Conservation (phyloP, 805 yeast genomes). For the Grigorovia yakushimaensis region DNA sequence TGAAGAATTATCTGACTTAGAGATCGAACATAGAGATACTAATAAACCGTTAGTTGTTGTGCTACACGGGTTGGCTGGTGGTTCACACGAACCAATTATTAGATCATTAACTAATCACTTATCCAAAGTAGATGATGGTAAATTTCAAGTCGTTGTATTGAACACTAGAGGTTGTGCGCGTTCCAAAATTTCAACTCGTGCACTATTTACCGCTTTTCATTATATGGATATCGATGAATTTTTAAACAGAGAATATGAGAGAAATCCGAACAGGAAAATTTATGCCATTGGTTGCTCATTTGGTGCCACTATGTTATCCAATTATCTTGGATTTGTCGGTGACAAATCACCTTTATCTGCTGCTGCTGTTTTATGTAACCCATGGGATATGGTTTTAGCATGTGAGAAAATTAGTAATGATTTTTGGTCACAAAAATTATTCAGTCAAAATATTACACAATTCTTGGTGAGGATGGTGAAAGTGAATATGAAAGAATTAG, state of each 20-base stretch:
- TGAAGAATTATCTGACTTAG: constrained; percentile 31
- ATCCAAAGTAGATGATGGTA: constrained; percentile 29
- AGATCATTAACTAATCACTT: constrained; percentile 43
- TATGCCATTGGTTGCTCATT: constrained; percentile 61
- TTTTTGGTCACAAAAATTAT: constrained; percentile 33
- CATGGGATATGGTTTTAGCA: constrained; percentile 63
- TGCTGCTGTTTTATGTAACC: constrained; percentile 52
- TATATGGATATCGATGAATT: constrained; percentile 60
- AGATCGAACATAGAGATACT: constrained; percentile 15
- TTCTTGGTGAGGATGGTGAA: constrained; percentile 36
- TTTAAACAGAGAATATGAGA: constrained; percentile 38
- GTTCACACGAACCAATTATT: constrained; percentile 66
- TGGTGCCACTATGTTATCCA: constrained; percentile 58
- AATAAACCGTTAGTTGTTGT: constrained; percentile 50
- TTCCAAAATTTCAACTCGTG: constrained; percentile 60
- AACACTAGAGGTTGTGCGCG: constrained; percentile 73
- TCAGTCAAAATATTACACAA: constrained; percentile 34
- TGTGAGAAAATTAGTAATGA: constrained; percentile 34
- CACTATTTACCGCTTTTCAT: constrained; percentile 55
- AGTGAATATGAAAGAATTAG: constrained; percentile 32
- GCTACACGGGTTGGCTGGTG: constrained; percentile 70
- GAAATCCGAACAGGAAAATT: constrained; percentile 55
- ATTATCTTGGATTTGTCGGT: constrained; percentile 62
- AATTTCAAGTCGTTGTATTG: constrained; percentile 51
- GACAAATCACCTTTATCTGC: constrained; percentile 44